phyloP scores from a whole-genome alignment of 768 basidiomycete species.

The Hypholoma fasciculare region DNA sequence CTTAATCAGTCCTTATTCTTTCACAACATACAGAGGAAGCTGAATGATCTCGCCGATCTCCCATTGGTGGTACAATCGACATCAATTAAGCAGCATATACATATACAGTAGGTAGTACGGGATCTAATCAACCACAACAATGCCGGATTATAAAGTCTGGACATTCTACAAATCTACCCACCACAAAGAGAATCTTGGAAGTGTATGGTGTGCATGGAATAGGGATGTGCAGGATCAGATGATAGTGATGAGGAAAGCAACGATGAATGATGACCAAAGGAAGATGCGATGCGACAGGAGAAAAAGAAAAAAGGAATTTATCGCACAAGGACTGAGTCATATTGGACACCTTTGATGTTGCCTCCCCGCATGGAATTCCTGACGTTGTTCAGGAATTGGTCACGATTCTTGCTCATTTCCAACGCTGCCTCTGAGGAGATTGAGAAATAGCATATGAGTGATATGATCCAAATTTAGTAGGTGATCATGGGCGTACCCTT shows the following conservation, averaged over 20 bases:
- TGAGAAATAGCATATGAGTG: slow-evolving; percentile 2
- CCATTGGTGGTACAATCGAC: slow-evolving; percentile 18
- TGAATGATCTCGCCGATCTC: slow-evolving; percentile 28
- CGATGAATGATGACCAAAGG: slow-evolving; percentile 20
- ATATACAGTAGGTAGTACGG: slow-evolving; percentile 21
- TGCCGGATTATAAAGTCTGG: slow-evolving; percentile 20
- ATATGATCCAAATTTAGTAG: background rate
- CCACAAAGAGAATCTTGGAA: slow-evolving; percentile 23
- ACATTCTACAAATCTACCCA: slow-evolving; percentile 38
- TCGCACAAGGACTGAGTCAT: slow-evolving; percentile 69
- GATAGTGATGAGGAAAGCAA: slow-evolving; percentile 25
- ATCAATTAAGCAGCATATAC: slow-evolving; percentile 25
- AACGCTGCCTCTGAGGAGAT: slow-evolving; percentile 81
- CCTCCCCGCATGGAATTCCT: slow-evolving; percentile 85
- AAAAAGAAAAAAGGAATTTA: slow-evolving; percentile 22
- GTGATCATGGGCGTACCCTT: slow-evolving; percentile 63
- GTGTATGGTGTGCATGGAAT: slow-evolving; percentile 29
- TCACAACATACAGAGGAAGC: slow-evolving; percentile 93
- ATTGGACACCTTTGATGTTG: slow-evolving; percentile 73
- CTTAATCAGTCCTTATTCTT: slow-evolving; percentile 89
- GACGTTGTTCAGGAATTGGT: slow-evolving; percentile 83
- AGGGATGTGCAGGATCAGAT: slow-evolving; percentile 31
- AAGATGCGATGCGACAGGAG: slow-evolving; percentile 13
- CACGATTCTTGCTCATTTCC: slow-evolving; percentile 88
- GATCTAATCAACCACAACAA: slow-evolving; percentile 19